Evolutionary conservation across 2,329 filamentous ascomycete species (phyloP).

Genomic region (Neonectria faginata): DNA sequence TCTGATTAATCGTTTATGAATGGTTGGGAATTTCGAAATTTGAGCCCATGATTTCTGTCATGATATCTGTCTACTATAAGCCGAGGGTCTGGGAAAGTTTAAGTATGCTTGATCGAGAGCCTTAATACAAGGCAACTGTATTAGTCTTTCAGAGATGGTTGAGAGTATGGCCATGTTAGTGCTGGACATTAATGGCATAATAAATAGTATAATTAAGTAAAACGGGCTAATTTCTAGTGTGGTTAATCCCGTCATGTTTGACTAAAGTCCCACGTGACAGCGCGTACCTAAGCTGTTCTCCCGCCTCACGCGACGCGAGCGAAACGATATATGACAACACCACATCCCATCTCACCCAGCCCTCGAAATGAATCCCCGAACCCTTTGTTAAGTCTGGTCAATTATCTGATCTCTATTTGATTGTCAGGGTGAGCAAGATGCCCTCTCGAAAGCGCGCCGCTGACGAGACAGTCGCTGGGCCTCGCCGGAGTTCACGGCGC

Average conservation of each 20-base stretch:
- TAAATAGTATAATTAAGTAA: too few species aligned
- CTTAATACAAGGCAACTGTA: too few species aligned
- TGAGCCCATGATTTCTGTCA: too few species aligned
- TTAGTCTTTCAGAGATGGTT: too few species aligned
- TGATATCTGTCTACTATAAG: too few species aligned
- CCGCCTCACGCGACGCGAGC: slow-evolving; percentile 21
- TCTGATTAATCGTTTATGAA: too few species aligned
- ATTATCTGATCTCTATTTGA: neutral
- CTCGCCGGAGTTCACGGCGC: slow-evolving; percentile 62
- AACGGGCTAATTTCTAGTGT: neutral
- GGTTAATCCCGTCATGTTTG: neutral
- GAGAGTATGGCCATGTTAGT: too few species aligned
- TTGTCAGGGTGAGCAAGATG: slow-evolving; percentile 46
- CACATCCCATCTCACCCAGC: neutral
- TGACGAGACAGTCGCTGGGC: slow-evolving; percentile 44
- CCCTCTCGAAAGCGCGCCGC: slow-evolving; percentile 55
- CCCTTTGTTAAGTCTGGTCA: neutral
- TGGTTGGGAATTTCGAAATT: too few species aligned
- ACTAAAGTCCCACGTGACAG: slow-evolving; percentile 19
- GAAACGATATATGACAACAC: slow-evolving; percentile 13
- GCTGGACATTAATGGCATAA: neutral
- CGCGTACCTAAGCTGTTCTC: slow-evolving; percentile 11
- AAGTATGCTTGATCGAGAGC: too few species aligned
- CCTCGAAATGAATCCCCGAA: neutral
- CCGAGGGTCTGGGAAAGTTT: too few species aligned